Percentiles rank a stretch among this genome's conserved stretches.
These are phyloP conservation scores for Zygotorulaspora florentina DNA, from an alignment of 805 yeast genomes.

Conservation along the genomic window DNA sequence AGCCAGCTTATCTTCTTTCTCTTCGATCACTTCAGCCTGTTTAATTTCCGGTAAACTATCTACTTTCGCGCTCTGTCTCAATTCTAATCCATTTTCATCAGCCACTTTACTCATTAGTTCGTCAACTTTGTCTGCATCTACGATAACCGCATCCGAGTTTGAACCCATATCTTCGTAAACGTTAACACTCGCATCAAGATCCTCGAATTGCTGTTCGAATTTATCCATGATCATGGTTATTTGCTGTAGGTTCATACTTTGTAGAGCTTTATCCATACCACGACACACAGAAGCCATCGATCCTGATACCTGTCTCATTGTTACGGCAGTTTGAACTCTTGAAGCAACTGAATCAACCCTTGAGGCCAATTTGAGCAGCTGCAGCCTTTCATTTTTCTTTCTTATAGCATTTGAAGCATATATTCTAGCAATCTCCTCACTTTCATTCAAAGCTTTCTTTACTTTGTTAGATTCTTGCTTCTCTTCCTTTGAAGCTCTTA, in stretches of 20 bases:
- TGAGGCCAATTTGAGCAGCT: slow-evolving; percentile 74
- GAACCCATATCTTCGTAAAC: slow-evolving; percentile 90
- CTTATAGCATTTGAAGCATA: slow-evolving; percentile 96
- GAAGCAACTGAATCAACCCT: slow-evolving; percentile 95
- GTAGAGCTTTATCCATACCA: slow-evolving; percentile 96
- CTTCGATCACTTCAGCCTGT: slow-evolving; percentile 47
- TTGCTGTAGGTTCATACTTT: slow-evolving; percentile 89
- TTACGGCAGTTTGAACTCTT: slow-evolving; percentile 94
- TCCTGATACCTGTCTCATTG: slow-evolving; percentile 92
- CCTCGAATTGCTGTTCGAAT: slow-evolving; percentile 94
- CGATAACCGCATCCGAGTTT: slow-evolving; percentile 79
- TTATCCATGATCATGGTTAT: slow-evolving; percentile 96
- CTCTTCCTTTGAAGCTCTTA: slow-evolving; percentile 87
- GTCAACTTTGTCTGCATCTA: slow-evolving; percentile 96
- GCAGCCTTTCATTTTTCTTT: slow-evolving; percentile 80
- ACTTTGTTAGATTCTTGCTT: slow-evolving; percentile 79
- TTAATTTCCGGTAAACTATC: slow-evolving; percentile 52
- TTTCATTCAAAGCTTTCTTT: slow-evolving; percentile 51
- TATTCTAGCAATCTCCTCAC: slow-evolving; percentile 82
- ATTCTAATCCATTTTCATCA: slow-evolving; percentile 93
- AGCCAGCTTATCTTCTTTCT: slow-evolving; percentile 81
- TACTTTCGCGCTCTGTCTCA: slow-evolving; percentile 70
- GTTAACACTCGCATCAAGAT: slow-evolving; percentile 86
- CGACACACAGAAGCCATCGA: slow-evolving; percentile 89
- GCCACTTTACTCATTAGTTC: slow-evolving; percentile 86